Base-by-base conservation (phyloP, 2,329 filamentous ascomycete species). In the Trichophyton mentagrophytes region DNA sequence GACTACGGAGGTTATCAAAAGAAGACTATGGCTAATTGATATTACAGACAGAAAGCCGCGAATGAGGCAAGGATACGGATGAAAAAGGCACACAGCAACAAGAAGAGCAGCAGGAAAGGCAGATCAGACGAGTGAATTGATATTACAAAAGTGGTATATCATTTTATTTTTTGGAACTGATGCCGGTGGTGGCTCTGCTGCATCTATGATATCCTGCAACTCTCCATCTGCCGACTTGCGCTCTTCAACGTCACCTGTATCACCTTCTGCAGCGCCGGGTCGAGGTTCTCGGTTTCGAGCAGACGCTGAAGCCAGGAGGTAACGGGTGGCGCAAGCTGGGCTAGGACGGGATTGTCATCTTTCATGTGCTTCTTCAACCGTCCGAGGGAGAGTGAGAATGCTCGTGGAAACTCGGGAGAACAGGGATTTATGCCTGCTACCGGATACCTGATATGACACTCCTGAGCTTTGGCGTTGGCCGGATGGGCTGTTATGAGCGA, bases 381-480 rank as follows among this genome's bases (percentile, higher is more conserved):
- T 1, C 79, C 77, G 59, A 96, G 77, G 6, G 85, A 81, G 62
- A 82, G 79, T 57, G 84, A 82, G 63, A 96, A 75, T 56, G 85
- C 86, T 47, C 79, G 77, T 5, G 90, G 88, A 72, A 95, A 96
- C 3, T 85, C 82, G 6, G 85, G 78, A 2, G 87, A 87, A 38
- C 78, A 76, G 3, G 81, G 72, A 27, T 81, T 79, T 15, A 91
- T 73, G 20, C 85, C 86, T 57, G 88, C 76, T 1, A 95, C 77
- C 3, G 88, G 84, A 66, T 86, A 80, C 67, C 82, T 85, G 66
- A 92, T 83, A 67, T 85, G 81, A 74, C 88, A 92, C 69, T 82
- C 85, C 71, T 82, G 82, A 0, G 86, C 85, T 60, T 82, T 79
- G 4, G 85, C 78, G 64, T 84, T 79, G 51, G 79, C 77, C 1